Conservation (phyloP, 805 yeast genomes). For the Tetrapisispora iriomotensis region DNA sequence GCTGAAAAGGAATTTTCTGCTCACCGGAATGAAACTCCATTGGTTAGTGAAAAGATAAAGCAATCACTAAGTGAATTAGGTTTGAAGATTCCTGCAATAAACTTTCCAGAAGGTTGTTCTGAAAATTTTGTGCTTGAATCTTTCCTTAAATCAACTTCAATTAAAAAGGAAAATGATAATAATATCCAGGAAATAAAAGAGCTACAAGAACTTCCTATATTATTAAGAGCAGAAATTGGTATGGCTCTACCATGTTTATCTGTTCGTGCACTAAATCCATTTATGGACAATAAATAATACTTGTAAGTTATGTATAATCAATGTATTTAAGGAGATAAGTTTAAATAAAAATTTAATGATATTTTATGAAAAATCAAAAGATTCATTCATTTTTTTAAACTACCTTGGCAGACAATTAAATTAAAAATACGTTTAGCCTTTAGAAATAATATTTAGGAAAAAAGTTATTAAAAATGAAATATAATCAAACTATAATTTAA, state of each 20-base stretch:
- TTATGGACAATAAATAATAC: conserved; percentile 25
- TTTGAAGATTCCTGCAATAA: conserved; percentile 38
- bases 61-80: conserved; percentile 42
- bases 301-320: neutral
- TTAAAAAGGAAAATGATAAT: conserved; percentile 51
- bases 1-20: conserved; percentile 39
- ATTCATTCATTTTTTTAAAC: no score
- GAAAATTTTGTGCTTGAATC: neutral
- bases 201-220: conserved; percentile 68
- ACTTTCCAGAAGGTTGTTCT: conserved; percentile 19
- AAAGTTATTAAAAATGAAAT: no score
- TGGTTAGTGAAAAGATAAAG: conserved; percentile 34
- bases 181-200: conserved; percentile 76
- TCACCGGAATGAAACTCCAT: conserved; percentile 16
- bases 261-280: conserved; percentile 86
- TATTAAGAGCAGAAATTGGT: conserved; percentile 84
- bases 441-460: no score
- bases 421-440: no score
- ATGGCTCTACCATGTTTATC: conserved; percentile 94
- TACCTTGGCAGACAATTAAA: no score
- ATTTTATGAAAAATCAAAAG: no score
- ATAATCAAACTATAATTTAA: no score
- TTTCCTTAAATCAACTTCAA: conserved; percentile 46
- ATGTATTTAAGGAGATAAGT: neutral
- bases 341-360: no score